These are phyloP conservation scores for Nakazawaea wickerhamii DNA, from an alignment of 805 yeast species.

Conservation along the genomic window DNA sequence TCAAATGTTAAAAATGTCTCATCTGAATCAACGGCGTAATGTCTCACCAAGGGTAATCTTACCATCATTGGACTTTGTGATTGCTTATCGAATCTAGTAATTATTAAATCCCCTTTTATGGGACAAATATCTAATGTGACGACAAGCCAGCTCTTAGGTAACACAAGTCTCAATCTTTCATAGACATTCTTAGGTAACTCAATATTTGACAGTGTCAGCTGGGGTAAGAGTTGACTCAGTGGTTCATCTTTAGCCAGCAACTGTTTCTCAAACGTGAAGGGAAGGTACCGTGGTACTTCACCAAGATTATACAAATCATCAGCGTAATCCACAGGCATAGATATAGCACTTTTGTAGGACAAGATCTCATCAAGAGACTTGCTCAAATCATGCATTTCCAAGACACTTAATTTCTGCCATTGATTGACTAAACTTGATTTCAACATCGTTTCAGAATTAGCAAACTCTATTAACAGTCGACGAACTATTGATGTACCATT, in stretches of 20 bases:
- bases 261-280: slow-evolving; percentile 15
- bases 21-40: slow-evolving; percentile 31
- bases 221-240: slow-evolving; percentile 20
- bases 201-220: slow-evolving; percentile 15
- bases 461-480: slow-evolving; percentile 3
- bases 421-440: not conserved
- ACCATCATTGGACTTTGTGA: slow-evolving; percentile 37
- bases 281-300: slow-evolving; percentile 14
- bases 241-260: slow-evolving; percentile 19
- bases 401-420: not conserved
- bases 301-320: slow-evolving; percentile 6
- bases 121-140: slow-evolving; percentile 58
- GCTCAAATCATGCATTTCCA: slow-evolving; percentile 8
- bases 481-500: slow-evolving; percentile 12
- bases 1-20: slow-evolving; percentile 36
- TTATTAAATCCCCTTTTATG: slow-evolving; percentile 49
- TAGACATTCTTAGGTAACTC: not conserved
- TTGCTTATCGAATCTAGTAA: slow-evolving; percentile 38
- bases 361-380: slow-evolving; percentile 7
- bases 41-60: slow-evolving; percentile 56
- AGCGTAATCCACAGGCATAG: not conserved
- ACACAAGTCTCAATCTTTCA: not conserved
- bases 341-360: slow-evolving; percentile 12
- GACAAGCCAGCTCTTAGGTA: slow-evolving; percentile 53
- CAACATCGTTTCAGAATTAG: slow-evolving; percentile 8